Evolutionary conservation across 2,329 filamentous ascomycete species (phyloP).

Genomic region (Teratosphaeria pseudoeucalypti): DNA sequence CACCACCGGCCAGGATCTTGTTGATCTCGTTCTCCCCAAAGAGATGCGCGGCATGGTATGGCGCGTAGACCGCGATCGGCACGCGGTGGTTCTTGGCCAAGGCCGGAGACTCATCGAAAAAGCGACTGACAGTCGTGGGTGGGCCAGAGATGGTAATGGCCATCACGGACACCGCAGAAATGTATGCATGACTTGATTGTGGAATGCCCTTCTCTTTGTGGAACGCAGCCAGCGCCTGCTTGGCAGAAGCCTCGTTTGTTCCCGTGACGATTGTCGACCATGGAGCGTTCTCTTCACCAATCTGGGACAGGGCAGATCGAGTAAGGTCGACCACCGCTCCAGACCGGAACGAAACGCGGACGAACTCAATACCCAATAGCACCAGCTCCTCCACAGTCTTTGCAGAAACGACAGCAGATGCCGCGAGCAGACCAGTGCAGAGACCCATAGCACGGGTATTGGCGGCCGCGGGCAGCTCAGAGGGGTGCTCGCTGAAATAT

Average conservation of each 20-base stretch:
- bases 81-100: slow-evolving; percentile 42
- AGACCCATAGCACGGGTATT: slow-evolving; percentile 50
- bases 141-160: slow-evolving; percentile 51
- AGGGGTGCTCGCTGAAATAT: slow-evolving; percentile 45
- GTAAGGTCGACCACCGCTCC: slow-evolving; percentile 38
- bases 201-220: slow-evolving; percentile 45
- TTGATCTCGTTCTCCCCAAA: slow-evolving; percentile 42
- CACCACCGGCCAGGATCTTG: slow-evolving; percentile 36
- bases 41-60: slow-evolving; percentile 49
- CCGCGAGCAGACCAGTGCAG: slow-evolving; percentile 61
- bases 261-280: slow-evolving; percentile 60
- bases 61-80: slow-evolving; percentile 46
- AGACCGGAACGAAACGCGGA: slow-evolving; percentile 56
- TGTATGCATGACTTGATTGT: slow-evolving; percentile 43
- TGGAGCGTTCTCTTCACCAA: slow-evolving; percentile 45
- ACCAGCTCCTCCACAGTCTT: slow-evolving; percentile 52
- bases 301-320: slow-evolving; percentile 41
- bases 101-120: slow-evolving; percentile 40
- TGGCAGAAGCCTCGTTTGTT: slow-evolving; percentile 42
- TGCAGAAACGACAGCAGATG: slow-evolving; percentile 54
- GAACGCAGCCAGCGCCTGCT: slow-evolving; percentile 46
- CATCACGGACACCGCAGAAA: slow-evolving; percentile 50
- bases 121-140: slow-evolving; percentile 41
- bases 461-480: slow-evolving; percentile 40
- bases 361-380: slow-evolving; percentile 51